Base-by-base conservation (phyloP, 768 basidiomycete genomes). In the Lentinula guzmanii region DNA sequence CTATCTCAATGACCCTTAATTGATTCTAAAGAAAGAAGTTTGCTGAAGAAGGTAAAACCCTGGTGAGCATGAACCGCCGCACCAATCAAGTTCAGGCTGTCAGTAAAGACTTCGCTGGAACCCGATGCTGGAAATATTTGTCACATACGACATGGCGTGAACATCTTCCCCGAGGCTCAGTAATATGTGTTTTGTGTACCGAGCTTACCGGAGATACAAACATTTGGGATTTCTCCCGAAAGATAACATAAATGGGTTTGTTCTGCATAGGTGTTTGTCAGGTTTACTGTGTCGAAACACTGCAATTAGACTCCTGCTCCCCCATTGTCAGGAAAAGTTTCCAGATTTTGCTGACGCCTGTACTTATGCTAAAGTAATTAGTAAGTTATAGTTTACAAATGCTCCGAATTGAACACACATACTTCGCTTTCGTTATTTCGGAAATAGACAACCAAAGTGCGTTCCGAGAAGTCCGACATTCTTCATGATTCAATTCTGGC, bases 261-360 rank as follows among this genome's bases (percentile, higher is more conserved):
- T 28, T 28, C 28, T 28, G 2, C 28, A 28, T 28, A 28, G 28
- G 37, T 39, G 37, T 39, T n/a, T 18, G n/a, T 46, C 7, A 6
- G 11, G 16, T 24, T 15, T 13, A 46, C 45, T n/a, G 6, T 7
- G 16, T n/a, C n/a, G 4, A 33, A 5, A 52, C 24, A 6, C 51
- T 50, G 35, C 34, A 11, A 52, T 28, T 0, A 34, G 46, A 48
- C 11, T 16, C 13, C 21, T 62, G 68, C 66, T 74, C 74, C 86
- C 86, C 87, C 52, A 82, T 70, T 51, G 71, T 69, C 61, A 77
- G 77, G 37, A 76, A 83, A 52, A 79, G 72, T 58, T 82, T 82
- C 90, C 89, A 92, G 58, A 91, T 79, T 74, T 92, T 91, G 67
- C 82, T 67, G 39, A 89, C 82, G 28, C 90, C 90, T 13, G 86